Conservation (phyloP, 1,139 yeast genomes). For the Taphrina populina region DNA sequence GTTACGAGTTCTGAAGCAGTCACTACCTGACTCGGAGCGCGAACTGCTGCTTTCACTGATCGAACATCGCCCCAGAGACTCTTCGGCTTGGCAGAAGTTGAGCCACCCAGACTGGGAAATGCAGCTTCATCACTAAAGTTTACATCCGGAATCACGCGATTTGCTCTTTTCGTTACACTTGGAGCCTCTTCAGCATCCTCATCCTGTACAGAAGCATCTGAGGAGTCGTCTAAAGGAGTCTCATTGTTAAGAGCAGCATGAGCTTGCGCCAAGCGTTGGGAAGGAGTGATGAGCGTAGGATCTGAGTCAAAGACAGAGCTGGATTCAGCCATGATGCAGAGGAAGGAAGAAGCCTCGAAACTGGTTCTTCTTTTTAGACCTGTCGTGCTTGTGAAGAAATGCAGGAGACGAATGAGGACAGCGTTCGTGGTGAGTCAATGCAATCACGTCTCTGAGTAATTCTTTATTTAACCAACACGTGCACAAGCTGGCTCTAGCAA, state of each 20-base stretch:
- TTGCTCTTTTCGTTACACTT: not conserved
- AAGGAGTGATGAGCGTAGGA: slow-evolving; percentile 13
- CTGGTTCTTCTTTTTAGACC: not conserved
- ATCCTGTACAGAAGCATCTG: not conserved
- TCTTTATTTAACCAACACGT: too few relatives aligned
- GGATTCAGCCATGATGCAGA: slow-evolving; percentile 8
- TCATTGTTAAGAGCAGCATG: slow-evolving; percentile 15
- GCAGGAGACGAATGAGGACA: too few relatives aligned
- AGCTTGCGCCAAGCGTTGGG: slow-evolving; percentile 16
- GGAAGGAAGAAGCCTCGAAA: not conserved
- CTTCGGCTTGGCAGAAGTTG: slow-evolving; percentile 6
- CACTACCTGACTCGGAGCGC: slow-evolving; percentile 2
- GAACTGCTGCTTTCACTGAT: not conserved
- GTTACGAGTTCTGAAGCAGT: slow-evolving; percentile 13
- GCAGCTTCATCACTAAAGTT: slow-evolving; percentile 22
- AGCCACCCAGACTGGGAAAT: slow-evolving; percentile 23
- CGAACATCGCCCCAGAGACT: slow-evolving; percentile 22
- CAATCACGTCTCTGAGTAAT: too few relatives aligned
- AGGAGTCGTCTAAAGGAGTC: not conserved
- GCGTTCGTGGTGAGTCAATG: too few relatives aligned
- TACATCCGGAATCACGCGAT: slow-evolving; percentile 4
- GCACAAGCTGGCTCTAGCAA: too few relatives aligned
- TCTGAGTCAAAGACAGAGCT: slow-evolving; percentile 11
- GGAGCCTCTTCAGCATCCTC: not conserved
- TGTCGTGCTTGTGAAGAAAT: too few relatives aligned